phyloP scores from a whole-genome alignment of 352 stramenopile species.

The Blastocystis sp. region DNA sequence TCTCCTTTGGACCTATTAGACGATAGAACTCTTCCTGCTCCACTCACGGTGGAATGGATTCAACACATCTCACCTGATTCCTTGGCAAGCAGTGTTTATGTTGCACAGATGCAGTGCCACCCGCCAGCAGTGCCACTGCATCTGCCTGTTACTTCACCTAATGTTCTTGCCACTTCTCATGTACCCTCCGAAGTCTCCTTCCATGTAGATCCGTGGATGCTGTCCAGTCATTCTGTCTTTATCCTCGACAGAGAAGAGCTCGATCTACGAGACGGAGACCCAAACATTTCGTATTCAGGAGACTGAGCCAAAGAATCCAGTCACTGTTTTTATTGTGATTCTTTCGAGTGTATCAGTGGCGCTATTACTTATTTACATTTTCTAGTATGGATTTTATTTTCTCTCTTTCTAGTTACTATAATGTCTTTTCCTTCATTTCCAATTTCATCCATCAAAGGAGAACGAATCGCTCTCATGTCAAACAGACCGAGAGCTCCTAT shows the following conservation, averaged over 20 bases:
- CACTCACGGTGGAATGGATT: background rate
- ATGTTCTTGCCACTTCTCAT: background rate
- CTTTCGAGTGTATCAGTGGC: background rate
- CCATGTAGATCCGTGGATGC: background rate
- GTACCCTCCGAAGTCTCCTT: background rate
- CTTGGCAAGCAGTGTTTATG: background rate
- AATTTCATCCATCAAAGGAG: background rate
- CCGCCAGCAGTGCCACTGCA: background rate
- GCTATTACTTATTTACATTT: background rate
- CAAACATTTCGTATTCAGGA: background rate
- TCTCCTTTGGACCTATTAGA: background rate
- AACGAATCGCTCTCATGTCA: too few species aligned
- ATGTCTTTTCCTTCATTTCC: background rate
- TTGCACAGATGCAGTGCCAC: background rate
- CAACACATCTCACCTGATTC: background rate
- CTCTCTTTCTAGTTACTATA: background rate
- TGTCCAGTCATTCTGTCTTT: background rate
- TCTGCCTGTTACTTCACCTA: background rate
- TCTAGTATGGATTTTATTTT: constrained; percentile 10
- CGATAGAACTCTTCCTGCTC: background rate
- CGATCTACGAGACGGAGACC: background rate
- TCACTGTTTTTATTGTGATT: background rate
- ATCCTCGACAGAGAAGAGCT: background rate
- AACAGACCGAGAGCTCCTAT: background rate
- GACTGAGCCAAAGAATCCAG: background rate